These are phyloP conservation scores for Venustampulla echinocandica DNA, from an alignment of 495 filamentous ascomycete genomes.

Conservation along the genomic window DNA sequence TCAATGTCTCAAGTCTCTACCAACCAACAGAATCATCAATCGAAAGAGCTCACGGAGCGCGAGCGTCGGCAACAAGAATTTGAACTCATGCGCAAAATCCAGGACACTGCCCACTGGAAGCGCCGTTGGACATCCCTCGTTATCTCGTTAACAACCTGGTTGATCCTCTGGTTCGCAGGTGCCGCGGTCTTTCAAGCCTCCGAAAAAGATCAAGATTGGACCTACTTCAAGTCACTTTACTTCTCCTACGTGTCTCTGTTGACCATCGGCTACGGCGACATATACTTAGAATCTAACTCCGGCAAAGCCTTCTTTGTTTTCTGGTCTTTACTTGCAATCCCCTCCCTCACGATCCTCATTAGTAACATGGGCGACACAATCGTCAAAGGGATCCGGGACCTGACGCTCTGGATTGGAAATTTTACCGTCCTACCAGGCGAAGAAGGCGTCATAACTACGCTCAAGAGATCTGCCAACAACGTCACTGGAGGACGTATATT, in stretches of 20 bases:
- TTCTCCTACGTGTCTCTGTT: slow-evolving; percentile 71
- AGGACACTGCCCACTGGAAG: slow-evolving; percentile 50
- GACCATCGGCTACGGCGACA: slow-evolving; percentile 83
- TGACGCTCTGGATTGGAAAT: slow-evolving; percentile 60
- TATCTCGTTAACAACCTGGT: slow-evolving; percentile 53
- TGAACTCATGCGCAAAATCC: slow-evolving; percentile 72
- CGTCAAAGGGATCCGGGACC: slow-evolving; percentile 58
- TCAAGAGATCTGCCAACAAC: slow-evolving; percentile 14
- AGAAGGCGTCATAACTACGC: slow-evolving; percentile 32
- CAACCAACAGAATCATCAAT: not conserved
- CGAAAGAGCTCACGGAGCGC: slow-evolving; percentile 35
- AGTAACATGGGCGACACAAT: slow-evolving; percentile 76
- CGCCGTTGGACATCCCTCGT: slow-evolving; percentile 61
- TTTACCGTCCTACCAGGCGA: slow-evolving; percentile 73
- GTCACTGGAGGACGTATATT: slow-evolving; percentile 7
- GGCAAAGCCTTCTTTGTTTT: slow-evolving; percentile 81
- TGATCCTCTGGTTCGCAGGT: slow-evolving; percentile 72
- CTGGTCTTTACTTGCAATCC: slow-evolving; percentile 79
- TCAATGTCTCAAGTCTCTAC: slow-evolving; percentile 9
- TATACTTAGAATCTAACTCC: slow-evolving; percentile 57
- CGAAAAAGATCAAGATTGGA: slow-evolving; percentile 50
- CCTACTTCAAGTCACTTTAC: slow-evolving; percentile 74
- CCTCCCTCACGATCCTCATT: slow-evolving; percentile 76
- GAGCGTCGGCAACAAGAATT: slow-evolving; percentile 68
- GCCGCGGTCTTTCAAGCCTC: slow-evolving; percentile 55